phyloP scores from a whole-genome alignment of 208 protist species.

The Entamoeba moshkovskii region DNA sequence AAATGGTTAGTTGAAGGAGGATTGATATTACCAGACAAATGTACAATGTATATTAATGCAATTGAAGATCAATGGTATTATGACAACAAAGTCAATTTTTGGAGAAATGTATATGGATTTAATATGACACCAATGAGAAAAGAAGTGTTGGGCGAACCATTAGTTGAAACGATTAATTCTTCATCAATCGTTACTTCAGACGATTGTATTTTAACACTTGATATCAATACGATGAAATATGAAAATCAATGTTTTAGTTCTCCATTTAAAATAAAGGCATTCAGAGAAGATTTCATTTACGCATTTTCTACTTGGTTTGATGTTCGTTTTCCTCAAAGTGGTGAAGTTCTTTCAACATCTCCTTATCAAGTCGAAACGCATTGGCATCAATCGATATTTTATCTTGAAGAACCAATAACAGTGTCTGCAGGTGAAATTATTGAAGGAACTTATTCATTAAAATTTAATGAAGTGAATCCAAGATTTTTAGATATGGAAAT shows the following conservation, averaged over 20 bases:
- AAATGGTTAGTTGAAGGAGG: constrained; percentile 51
- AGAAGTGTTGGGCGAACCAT: constrained; percentile 52
- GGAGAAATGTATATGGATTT: constrained; percentile 72
- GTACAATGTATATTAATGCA: constrained; percentile 46
- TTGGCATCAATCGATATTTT: constrained; percentile 87
- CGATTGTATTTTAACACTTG: background rate
- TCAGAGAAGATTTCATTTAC: constrained; percentile 49
- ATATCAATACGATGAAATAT: constrained; percentile 35
- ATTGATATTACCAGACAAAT: constrained; percentile 57
- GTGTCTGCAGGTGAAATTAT: background rate
- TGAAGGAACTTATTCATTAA: background rate
- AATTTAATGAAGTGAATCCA: background rate
- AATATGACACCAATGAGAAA: constrained; percentile 52
- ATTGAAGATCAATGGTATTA: constrained; percentile 61
- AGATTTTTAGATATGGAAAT: background rate
- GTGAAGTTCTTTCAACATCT: constrained; percentile 44
- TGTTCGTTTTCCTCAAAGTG: constrained; percentile 45
- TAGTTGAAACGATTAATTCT: constrained; percentile 54
- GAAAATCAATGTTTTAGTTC: constrained; percentile 51
- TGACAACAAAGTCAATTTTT: constrained; percentile 59
- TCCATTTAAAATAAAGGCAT: constrained; percentile 42
- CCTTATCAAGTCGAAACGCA: constrained; percentile 62
- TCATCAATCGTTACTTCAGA: constrained; percentile 44
- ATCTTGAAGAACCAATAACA: constrained; percentile 50
- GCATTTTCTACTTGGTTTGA: constrained; percentile 64